These are phyloP conservation scores for Neopestalotiopsis clavispora DNA, from an alignment of 2,329 filamentous ascomycete species.

Conservation along the genomic window DNA sequence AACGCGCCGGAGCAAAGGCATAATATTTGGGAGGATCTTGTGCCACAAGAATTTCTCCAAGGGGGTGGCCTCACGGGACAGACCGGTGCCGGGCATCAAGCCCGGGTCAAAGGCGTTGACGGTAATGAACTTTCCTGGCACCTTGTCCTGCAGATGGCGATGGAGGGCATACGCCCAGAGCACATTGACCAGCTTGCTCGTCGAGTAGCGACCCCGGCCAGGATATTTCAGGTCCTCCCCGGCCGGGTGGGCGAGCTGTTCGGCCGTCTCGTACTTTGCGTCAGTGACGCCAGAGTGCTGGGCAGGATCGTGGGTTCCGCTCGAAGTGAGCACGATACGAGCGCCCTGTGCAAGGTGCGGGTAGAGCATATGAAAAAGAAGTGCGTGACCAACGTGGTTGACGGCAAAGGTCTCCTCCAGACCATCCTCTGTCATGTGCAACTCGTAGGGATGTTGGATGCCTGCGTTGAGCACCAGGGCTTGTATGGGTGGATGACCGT, in stretches of 20 bases:
- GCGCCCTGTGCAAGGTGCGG: conserved; percentile 42
- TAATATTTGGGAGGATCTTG: conserved; percentile 38
- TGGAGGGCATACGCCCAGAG: conserved; percentile 52
- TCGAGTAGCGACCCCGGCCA: conserved; percentile 47
- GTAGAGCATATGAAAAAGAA: conserved; percentile 52
- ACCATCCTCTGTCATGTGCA: conserved; percentile 43
- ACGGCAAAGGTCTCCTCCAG: conserved; percentile 54
- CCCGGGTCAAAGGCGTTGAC: conserved; percentile 51
- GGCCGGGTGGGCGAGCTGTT: conserved; percentile 48
- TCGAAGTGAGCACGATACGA: conserved; percentile 49
- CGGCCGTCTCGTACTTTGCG: conserved; percentile 46
- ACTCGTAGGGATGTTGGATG: conserved; percentile 44
- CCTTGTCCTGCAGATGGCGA: conserved; percentile 34
- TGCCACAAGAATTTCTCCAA: conserved; percentile 39
- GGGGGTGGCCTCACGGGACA: conserved; percentile 39
- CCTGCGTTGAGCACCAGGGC: conserved; percentile 54
- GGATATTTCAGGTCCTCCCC: conserved; percentile 29
- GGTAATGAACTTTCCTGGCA: conserved; percentile 35
- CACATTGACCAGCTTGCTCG: conserved; percentile 52
- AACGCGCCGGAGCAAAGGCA: conserved; percentile 39
- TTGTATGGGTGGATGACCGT: conserved; percentile 45
- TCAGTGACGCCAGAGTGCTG: conserved; percentile 38
- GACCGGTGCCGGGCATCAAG: conserved; percentile 51
- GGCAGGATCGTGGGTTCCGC: conserved; percentile 51
- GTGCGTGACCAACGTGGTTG: conserved; percentile 54